Evolutionary conservation across 192 early-diverging fungal genomes (phyloP), one percentile per base, ranked within the genome.

Genomic region (Helicostylum pulchrum): DNA sequence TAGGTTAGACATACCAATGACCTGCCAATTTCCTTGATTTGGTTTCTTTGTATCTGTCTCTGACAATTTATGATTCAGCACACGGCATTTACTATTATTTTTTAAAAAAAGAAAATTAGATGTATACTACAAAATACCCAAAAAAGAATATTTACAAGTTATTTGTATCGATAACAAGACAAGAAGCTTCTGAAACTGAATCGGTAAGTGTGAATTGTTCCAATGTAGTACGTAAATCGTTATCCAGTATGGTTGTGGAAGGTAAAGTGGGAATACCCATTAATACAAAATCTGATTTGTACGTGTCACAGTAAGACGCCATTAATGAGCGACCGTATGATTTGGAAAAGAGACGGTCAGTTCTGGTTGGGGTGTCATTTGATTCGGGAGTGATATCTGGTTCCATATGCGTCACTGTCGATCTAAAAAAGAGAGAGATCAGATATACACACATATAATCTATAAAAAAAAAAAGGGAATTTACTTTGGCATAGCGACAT

Each of bases 281-380:
- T 15, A 84, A 61, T 8, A 79, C 82, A 71, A 84, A 84, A 32
- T 84, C 82, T 0, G 82, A 73, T 69, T 80, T 81, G 42, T 84
- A 84, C 9, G 49, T 64, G 10, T 81, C 74, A 44, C 78, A 77
- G 23, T 78, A 82, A 4, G 78, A 77, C 23, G 68, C 82, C 82
- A 84, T 84, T 21, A 84, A 54, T 15, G 82, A 84, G 32, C 82
- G 68, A 5, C 82, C 82, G 61, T 81, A 84, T 1, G 82, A 84
- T 58, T 84, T 84, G 52, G 75, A 75, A 58, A 73, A 84, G 7
- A 84, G 48, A 8, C 74, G 66, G 66, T 84, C 78, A 8, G 76
- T 77, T 34, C 44, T 46, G 43, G 51, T 62, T 19, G 70, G n/a
- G 2, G 72, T 59, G 20, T 65, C 68, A 32, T 80, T 77, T 31